Evolutionary conservation across 1,284 basidiomycete genomes (phyloP), one percentile per base, ranked within the genome.

Genomic region (Rhodotorula sp.): DNA sequence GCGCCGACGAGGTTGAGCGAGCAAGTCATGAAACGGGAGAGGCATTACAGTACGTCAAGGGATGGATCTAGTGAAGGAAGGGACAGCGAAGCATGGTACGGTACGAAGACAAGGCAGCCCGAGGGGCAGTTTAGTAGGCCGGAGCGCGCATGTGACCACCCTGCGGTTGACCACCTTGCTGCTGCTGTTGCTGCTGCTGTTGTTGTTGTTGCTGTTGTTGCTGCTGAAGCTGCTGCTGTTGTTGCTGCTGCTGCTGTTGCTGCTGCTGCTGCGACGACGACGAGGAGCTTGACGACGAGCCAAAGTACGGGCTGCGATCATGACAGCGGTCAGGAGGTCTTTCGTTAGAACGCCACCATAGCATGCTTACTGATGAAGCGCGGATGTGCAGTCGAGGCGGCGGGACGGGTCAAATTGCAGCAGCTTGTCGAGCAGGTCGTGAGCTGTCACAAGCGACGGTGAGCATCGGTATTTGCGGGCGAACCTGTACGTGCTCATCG

Each of bases 331-430:
- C 15, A 56, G 54, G 12, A 43, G 8, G 8, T 43, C 29, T 29
- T 15, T 6, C 52, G n/a, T 26, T 12, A 23, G 14, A 54, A 12
- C 23, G 2, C 5, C n/a, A 23, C 5, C 6, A 18, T 29, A 12
- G 54, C n/a, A 31, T 10, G 18, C 43, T 46, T 3, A 31, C 26
- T 99, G 97, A 23, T 86, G 87, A 64, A 99, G 87, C 0, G 97
- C 95, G 65, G 97, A 92, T 46, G 91, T 89, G 39, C 96, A 96
- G 16, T 92, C 92, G 73, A 97, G 89, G 7, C 97, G 90, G 79
- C 95, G 90, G 46, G 90, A 87, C 1, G 97, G 97, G 81, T 99
- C 97, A 79, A 99, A 99, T 80, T 97, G 94, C 64, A 99, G 87
- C 58, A 99, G 88, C 72, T 91, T 89, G 81, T 99, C 97, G 61